Evolutionary conservation across 176 grass and related monocot genomes (phyloP), one percentile per base, ranked within the genome.

Genomic region (Areca catechu): DNA sequence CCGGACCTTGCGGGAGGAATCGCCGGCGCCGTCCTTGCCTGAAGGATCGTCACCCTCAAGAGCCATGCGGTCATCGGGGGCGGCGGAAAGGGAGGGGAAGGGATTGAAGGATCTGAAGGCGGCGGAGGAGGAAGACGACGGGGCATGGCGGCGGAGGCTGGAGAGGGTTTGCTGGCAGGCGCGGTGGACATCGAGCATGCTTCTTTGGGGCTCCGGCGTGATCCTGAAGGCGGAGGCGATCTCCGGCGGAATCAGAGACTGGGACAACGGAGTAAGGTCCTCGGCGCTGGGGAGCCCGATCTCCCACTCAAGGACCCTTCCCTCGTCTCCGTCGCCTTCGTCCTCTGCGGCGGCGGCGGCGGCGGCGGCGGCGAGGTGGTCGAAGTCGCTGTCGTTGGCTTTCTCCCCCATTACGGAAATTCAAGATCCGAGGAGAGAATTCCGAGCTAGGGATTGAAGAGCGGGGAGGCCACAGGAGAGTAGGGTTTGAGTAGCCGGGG

Each of bases 141-240:
- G 19, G 57, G 71, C 24, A 57, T 49, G 57, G 14, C 57, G 77
- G 20, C 71, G 73, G 50, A 98, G 81, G 48, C 65, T 54, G 21
- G 86, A 88, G 22, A 97, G 57, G 21, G 92, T 88, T 5, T 79
- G 54, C 10, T 65, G 66, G 25, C 83, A 90, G 0, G 92, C 87
- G 15, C 78, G 78, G 72, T 81, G 75, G 53, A 98, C 72, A 61
- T 98, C 93, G 10, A 92, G 56, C 0, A 60, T 57, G 4, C 84
- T 85, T 0, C 78, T 83, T 0, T 79, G 73, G 4, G 80, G 84
- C 57, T 98, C 93, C 30, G 93, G 87, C 65, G 76, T 70, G 78
- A 98, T 92, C 62, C 84, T 74, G 78, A 98, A 98, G 19, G 84
- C 93, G 0, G 93, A 74, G 0, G 93, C 93, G 2, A 97, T 69